Base-by-base conservation (phyloP, 768 basidiomycete genomes). In the Phlegmacium glaucopus region DNA sequence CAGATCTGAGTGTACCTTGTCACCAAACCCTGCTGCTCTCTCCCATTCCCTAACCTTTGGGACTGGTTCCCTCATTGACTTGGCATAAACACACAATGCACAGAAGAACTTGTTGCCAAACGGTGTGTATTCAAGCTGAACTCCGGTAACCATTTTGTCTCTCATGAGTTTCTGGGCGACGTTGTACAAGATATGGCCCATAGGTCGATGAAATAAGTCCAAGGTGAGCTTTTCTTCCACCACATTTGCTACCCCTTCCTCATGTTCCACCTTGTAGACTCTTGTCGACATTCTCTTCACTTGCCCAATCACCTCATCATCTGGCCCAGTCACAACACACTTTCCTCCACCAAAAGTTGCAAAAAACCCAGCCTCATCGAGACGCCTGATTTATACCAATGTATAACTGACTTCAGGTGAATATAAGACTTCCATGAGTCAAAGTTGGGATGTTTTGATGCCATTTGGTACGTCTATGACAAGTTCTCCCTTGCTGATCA, bases 71-170 rank as follows among this genome's bases (percentile, higher is more conserved):
- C 61, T 44, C 1, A 57, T 73, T 0, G 62, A 59, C 54, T 77
- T 78, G 1, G 66, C 74, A 70, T 2, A 71, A 5, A 22, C 57
- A 40, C 77, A 79, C 0, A 70, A 69, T 11, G 73, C 61, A 51
- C 77, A 79, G 18, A 63, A 60, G 42, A 62, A 57, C 4, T 58
- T 48, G 4, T 61, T 47, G 1, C 37, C 53, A 3, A 55, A 42
- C 6, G 39, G 12, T 8, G 48, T 17, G 9, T 26, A 29, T 1
- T 42, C 54, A 4, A 58, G 37, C 11, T 27, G 54, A 2, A 58
- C 49, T 12, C 54, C 54, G 1, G 48, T 59, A 7, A 64, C 59
- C 41, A 67, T 51, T 17, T 55, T 52, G n/a, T n/a, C n/a, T 22
- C 22, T 5, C 22, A 22, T 22, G 22, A 22, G 22, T 22, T 22